phyloP scores from a whole-genome alignment of 2,329 filamentous ascomycete species.

The Aureobasidium sp. region DNA sequence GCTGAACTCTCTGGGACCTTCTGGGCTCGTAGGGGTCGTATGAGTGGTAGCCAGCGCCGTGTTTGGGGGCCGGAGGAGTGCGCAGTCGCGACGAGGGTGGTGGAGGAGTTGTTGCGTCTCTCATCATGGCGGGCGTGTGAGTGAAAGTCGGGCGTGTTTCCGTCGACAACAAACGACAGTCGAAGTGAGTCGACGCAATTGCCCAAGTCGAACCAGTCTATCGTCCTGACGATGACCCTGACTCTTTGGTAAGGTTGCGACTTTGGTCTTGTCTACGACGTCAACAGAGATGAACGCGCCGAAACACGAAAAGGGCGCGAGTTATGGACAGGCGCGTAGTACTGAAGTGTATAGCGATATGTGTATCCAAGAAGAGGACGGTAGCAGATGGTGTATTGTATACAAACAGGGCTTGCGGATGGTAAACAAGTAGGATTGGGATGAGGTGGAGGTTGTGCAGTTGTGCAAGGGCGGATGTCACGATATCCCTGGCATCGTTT shows the following conservation, averaged over 20 bases:
- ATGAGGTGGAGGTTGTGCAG: slow-evolving; percentile 9
- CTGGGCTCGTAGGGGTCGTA: slow-evolving; percentile 69
- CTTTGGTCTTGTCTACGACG: neutral
- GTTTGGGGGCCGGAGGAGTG: slow-evolving; percentile 62
- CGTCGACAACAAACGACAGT: neutral
- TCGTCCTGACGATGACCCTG: slow-evolving; percentile 13
- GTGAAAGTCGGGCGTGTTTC: neutral
- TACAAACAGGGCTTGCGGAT: neutral
- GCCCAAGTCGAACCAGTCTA: neutral
- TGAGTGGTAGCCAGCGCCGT: slow-evolving; percentile 56
- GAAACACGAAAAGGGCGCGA: slow-evolving; percentile 8
- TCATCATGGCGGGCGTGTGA: slow-evolving; percentile 3
- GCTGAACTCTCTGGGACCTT: slow-evolving; percentile 55
- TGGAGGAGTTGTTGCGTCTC: slow-evolving; percentile 40
- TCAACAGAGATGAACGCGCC: slow-evolving; percentile 1
- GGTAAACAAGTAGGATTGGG: neutral
- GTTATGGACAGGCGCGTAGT: neutral
- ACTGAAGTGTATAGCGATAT: neutral
- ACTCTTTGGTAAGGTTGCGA: neutral
- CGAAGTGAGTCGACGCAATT: neutral
- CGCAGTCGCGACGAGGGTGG: slow-evolving; percentile 58
- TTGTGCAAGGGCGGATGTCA: slow-evolving; percentile 12
- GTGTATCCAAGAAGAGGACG: neutral
- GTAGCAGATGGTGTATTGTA: neutral
- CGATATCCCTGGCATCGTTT: neutral